Evolutionary conservation across 73 alveolate species (phyloP), one percentile per base, ranked within the genome.

Genomic region (Paramecium caudatum): DNA sequence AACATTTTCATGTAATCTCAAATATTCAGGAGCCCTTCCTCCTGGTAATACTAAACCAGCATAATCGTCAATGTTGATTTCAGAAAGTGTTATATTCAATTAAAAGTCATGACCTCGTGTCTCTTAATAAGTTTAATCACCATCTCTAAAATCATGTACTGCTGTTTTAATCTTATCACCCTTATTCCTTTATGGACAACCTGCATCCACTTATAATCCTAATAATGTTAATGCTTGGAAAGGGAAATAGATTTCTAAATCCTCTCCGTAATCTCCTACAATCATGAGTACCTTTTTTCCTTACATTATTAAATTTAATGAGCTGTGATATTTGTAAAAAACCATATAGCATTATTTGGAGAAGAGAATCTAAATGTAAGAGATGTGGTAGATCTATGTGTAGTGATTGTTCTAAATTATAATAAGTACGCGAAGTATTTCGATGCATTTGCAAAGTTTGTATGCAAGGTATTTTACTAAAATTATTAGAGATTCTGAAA

Each of bases 21-120:
- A 88, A 90, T 96, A 97, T 92, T 97, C 99, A 8, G 99, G 99
- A 16, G 99, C 99, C 90, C 99, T 95, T 61, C 99, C 99, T 34
- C 99, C 99, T 68, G 99, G 98, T 34, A 97, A 69, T 41, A 86
- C 94, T 30, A 97, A 82, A 49, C 98, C 99, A 7, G 80, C 95
- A 83, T 97, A 97, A 25, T 94, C 99, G 17, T 90, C 98, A n/a
- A n/a, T n/a, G n/a, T n/a, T n/a, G n/a, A n/a, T n/a, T 43, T 93
- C 94, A 43, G 95, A 50, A 7, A 41, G 10, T 7, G 49, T 10
- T 30, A 92, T 92, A 80, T 82, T 96, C 19, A 97, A 91, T 27
- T 36, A 48, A 87, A 93, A 96, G 27, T 91, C 93, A 82, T 96
- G 98, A 30, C 99, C 99, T 48, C 85, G 82, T 45, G 95, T 91